Evolutionary conservation across 495 filamentous ascomycete genomes (phyloP), one percentile per base, ranked within the genome.

Genomic region (Lophium mytilinum): DNA sequence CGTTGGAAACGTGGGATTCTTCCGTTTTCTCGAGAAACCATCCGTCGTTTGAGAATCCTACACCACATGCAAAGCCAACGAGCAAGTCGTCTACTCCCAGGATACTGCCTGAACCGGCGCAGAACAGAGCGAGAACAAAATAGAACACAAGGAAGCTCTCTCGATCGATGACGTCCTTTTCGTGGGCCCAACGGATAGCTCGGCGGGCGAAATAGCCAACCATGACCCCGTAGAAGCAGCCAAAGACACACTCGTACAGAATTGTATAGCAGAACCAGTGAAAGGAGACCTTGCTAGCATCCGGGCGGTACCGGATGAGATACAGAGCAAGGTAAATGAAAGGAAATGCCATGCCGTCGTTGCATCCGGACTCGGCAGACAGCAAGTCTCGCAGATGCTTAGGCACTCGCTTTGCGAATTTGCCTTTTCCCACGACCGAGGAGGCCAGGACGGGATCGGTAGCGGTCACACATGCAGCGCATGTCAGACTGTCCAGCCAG

Each of bases 21-120:
- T 99, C 94, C 0, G 94, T 99, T 76, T 96, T 96, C 67, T 96
- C 87, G 10, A 86, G 88, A 67, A 97, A 99, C 94, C 94, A 99
- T 52, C 94, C 94, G 68, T 97, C 94, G 67, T 99, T 97, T 62
- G 89, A 95, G 76, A 99, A 99, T 21, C 93, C 94, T 21, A 97
- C 92, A 53, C 94, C 94, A 41, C 86, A 88, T 15, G 90, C 82
- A 65, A 99, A 99, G 39, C 94, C 94, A 40, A 99, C 89, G 24
- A 99, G 80, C n/a, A 99, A 75, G 67, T 99, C 94, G 71, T 99
- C 94, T 59, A 94, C 82, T 49, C 94, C 94, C 30, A 99, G 74
- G 42, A 94, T 82, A 71, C 89, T 90, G 19, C 94, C 94, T 2
- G 92, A 90, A 21, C 94, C 94, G 56, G 94, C 94, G 67, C 89